A percentile compares a stretch with the other conserved stretches of the same genome.
phyloP scores from a whole-genome alignment of 805 yeast species.

The Lipomyces anomalus region DNA sequence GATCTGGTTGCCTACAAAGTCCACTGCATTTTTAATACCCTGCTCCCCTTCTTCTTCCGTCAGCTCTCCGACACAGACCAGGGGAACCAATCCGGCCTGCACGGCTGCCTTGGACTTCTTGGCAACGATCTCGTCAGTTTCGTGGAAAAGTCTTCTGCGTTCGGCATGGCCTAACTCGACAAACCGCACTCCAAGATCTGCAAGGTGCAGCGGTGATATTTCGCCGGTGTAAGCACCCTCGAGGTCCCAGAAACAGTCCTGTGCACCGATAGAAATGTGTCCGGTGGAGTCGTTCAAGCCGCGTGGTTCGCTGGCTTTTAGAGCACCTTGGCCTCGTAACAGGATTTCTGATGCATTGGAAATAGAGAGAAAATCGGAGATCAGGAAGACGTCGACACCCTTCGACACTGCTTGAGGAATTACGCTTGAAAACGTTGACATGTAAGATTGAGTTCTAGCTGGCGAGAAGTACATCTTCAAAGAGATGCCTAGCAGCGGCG shows the following conservation, averaged over 20 bases:
- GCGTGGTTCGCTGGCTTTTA: neutral
- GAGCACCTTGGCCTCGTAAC: neutral
- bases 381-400: conserved; percentile 24
- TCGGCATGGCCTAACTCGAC: conserved; percentile 33
- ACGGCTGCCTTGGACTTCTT: conserved; percentile 25
- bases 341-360: conserved; percentile 7
- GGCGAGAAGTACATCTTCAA: conserved; percentile 29
- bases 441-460: conserved; percentile 17
- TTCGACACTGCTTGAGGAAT: conserved; percentile 9
- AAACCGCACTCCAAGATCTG: conserved; percentile 24
- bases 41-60: conserved; percentile 8
- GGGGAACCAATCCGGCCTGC: conserved; percentile 25
- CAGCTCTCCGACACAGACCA: conserved; percentile 29
- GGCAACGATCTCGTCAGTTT: conserved; percentile 27
- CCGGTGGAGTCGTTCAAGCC: too few relatives aligned
- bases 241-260: conserved; percentile 29
- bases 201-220: conserved; percentile 26
- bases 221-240: conserved; percentile 32
- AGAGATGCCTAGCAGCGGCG: conserved; percentile 27
- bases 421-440: conserved; percentile 16
- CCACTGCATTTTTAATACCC: conserved; percentile 17
- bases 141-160: conserved; percentile 27
- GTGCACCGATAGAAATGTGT: conserved; percentile 27
- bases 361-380: conserved; percentile 28
- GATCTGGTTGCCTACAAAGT: conserved; percentile 22